A percentile compares a stretch with the other conserved stretches of the same genome.
Conservation (phyloP, 2,329 filamentous ascomycete species). For the Septoria petroselini region DNA sequence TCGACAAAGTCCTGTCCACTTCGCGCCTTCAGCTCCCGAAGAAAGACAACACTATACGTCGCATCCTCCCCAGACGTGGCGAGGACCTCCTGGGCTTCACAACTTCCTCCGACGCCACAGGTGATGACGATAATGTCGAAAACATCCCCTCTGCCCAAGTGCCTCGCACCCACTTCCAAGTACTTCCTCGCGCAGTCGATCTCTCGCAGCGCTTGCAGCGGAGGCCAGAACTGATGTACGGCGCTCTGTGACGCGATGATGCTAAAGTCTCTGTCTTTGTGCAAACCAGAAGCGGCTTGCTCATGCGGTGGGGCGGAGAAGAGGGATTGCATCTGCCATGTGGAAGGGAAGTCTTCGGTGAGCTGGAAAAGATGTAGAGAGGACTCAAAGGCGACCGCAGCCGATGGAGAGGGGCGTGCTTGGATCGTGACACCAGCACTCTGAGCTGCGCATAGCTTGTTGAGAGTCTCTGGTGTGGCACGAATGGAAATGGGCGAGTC, state of each 20-base stretch:
- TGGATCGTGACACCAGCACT: neutral
- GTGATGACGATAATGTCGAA: neutral
- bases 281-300: slow-evolving; percentile 1
- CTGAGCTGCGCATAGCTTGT: neutral
- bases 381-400: neutral
- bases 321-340: slow-evolving; percentile 4
- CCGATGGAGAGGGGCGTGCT: neutral
- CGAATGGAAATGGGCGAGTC: no score
- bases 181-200: slow-evolving; percentile 5
- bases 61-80: neutral
- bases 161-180: slow-evolving; percentile 1
- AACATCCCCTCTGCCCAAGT: neutral
- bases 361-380: neutral
- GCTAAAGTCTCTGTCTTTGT: neutral
- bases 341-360: neutral
- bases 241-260: neutral
- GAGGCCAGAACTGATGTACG: neutral
- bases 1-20: no score
- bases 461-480: neutral
- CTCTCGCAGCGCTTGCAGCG: neutral
- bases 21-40: no score
- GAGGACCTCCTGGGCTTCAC: neutral
- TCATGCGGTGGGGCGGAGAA: neutral
- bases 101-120: no score
- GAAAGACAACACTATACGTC: neutral